Percentiles rank a stretch among this genome's conserved stretches.
These are phyloP conservation scores for Globisporangium spinosum DNA, from an alignment of 352 stramenopile species.

Conservation along the genomic window DNA sequence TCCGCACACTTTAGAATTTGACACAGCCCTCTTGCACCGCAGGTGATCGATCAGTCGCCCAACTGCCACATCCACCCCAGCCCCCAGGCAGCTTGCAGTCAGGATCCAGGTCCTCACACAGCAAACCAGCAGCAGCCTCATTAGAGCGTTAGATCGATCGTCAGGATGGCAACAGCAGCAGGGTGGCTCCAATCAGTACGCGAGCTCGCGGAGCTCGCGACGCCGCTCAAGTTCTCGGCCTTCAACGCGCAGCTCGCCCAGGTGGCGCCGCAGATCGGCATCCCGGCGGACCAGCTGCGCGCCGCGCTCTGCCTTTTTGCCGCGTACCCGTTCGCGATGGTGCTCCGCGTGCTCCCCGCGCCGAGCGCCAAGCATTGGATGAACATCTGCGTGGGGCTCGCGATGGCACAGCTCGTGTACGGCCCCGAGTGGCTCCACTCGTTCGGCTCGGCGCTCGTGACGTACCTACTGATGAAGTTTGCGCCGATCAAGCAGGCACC, in stretches of 20 bases:
- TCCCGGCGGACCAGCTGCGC: conserved; percentile 61
- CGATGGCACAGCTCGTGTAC: conserved; percentile 93
- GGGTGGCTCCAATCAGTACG: conserved; percentile 14
- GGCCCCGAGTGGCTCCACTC: conserved; percentile 94
- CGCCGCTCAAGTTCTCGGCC: conserved; percentile 45
- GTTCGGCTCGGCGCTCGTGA: conserved; percentile 87
- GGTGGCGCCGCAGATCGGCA: conserved; percentile 30
- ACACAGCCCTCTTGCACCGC: background rate
- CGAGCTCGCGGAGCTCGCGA: conserved; percentile 29
- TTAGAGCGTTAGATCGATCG: background rate
- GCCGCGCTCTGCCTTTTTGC: conserved; percentile 89
- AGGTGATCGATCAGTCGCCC: background rate
- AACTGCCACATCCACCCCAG: background rate
- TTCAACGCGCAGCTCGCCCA: conserved; percentile 43
- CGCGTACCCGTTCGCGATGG: conserved; percentile 90
- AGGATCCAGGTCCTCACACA: background rate
- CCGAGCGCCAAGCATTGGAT: conserved; percentile 88
- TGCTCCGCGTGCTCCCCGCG: conserved; percentile 85
- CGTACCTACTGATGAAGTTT: conserved; percentile 79
- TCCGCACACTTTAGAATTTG: background rate
- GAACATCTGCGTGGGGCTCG: conserved; percentile 89
- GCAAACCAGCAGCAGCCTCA: background rate
- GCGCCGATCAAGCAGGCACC: conserved; percentile 45
- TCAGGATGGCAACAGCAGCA: conserved; percentile 5
- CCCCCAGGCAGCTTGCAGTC: background rate